Evolutionary conservation across 495 filamentous ascomycete genomes (phyloP), one percentile per base, ranked within the genome.

Genomic region (Aspergillus taichungensis): DNA sequence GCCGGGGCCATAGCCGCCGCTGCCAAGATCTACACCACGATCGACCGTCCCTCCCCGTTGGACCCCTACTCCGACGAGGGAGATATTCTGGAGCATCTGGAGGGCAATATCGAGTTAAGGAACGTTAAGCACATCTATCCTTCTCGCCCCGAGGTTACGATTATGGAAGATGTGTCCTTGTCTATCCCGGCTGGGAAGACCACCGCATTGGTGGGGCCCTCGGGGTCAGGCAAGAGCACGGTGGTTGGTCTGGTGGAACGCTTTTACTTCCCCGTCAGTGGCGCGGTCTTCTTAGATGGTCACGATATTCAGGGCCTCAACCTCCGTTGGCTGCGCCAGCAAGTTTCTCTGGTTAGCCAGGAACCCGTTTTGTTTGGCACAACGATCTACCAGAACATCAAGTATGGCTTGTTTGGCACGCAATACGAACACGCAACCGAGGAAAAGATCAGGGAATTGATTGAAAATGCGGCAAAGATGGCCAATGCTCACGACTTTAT

Each of bases 401-500:
- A 72, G 12, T 82, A 92, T 51, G 92, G 92, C 42, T 71, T 97
- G 28, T 88, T 95, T 53, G 92, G 91, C 39, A 94, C 91, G 0
- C 71, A 77, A 40, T 79, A 78, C 57, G 87, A 92, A 56, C 57
- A 80, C 37, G 76, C 79, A 24, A 56, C 71, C 8, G 70, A 75
- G 30, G 86, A 88, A 27, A 74, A 78, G 52, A 76, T 86, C 46
- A 69, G 61, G 39, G 78, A 87, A 30, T 72, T 86, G 9, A 78
- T 96, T 24, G 71, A 81, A 42, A 78, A 89, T 27, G 91, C 92
- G 24, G 86, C 90, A 11, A 83, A 80, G 55, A 94, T 85, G 79
- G 83, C 92, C 30, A 96, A 95, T 56, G 91, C 90, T 3, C 89
- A 95, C 53, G 88, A 91, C 44, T 97, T 97, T 59, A 81, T 98